Evolutionary conservation across 257 asterid genomes (phyloP).

Genomic region (Rauvolfia tetraphylla): DNA sequence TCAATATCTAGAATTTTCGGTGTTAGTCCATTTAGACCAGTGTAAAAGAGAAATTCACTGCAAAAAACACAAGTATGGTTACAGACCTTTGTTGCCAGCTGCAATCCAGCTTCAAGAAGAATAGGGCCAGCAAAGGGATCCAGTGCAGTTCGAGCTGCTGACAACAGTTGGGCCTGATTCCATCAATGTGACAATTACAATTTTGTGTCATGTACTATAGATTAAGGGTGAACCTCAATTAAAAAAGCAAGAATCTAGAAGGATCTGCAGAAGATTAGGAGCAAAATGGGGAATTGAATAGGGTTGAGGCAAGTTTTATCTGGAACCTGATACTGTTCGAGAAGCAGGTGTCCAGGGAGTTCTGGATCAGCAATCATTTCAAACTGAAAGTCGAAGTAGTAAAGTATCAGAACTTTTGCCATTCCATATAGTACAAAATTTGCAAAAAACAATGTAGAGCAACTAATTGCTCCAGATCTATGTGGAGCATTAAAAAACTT

Average conservation of each 20-base stretch:
- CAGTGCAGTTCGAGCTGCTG: conserved; percentile 97
- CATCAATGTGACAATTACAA: neutral
- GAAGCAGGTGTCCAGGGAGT: conserved; percentile 89
- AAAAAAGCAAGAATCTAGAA: conserved; percentile 8
- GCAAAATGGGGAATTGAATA: conserved; percentile 17
- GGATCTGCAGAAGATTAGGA: conserved; percentile 11
- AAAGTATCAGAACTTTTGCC: neutral
- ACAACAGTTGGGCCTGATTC: conserved; percentile 83
- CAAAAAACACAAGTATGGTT: conserved; percentile 6
- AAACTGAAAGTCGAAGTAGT: conserved; percentile 43
- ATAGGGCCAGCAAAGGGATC: conserved; percentile 75
- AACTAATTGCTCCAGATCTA: neutral
- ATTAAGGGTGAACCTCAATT: neutral
- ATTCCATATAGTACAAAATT: neutral
- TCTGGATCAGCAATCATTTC: conserved; percentile 85
- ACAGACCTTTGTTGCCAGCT: conserved; percentile 86
- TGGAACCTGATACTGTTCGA: conserved; percentile 93
- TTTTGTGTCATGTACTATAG: neutral
- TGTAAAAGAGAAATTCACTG: conserved; percentile 12
- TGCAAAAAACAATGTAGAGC: neutral
- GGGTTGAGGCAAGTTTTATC: conserved; percentile 10
- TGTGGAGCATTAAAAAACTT: neutral
- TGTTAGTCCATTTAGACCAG: conserved; percentile 27
- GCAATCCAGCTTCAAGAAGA: conserved; percentile 92
- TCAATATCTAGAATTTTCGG: conserved; percentile 70